Conservation (phyloP, 2,329 filamentous ascomycete species). For the Xylaria sp. region DNA sequence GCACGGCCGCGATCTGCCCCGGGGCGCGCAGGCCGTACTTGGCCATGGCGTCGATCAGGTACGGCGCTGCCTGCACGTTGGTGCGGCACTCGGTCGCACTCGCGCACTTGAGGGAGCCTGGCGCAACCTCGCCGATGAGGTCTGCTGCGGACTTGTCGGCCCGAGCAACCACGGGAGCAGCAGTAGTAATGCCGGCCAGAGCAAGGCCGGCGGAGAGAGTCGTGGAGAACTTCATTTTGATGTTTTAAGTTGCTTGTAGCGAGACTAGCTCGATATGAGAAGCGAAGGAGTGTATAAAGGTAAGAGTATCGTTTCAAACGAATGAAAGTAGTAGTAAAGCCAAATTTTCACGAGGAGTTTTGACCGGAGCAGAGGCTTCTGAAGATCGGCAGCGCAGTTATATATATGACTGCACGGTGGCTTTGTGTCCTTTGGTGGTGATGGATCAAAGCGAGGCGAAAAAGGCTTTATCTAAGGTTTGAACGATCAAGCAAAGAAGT, state of each 20-base stretch:
- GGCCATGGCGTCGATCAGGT: conserved; percentile 66
- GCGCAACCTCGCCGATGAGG: conserved; percentile 63
- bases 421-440: conserved; percentile 13
- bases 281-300: conserved; percentile 7
- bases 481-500: conserved; percentile 10
- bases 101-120: conserved; percentile 66
- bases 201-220: conserved; percentile 41
- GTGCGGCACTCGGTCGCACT: conserved; percentile 71
- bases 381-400: not conserved
- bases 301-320: conserved; percentile 35
- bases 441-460: conserved; percentile 7
- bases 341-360: not conserved
- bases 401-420: not conserved
- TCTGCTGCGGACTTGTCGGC: conserved; percentile 46
- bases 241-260: conserved; percentile 14
- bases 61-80: conserved; percentile 68
- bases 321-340: conserved; percentile 19
- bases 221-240: conserved; percentile 47
- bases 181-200: conserved; percentile 45
- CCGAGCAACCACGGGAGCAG: conserved; percentile 19
- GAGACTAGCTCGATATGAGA: conserved; percentile 39
- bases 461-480: conserved; percentile 6
- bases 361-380: not conserved
- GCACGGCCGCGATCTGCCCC: conserved; percentile 74
- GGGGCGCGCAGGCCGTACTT: conserved; percentile 64